Evolutionary conservation across 2,329 filamentous ascomycete genomes (phyloP).

Genomic region (Claviceps sp.): DNA sequence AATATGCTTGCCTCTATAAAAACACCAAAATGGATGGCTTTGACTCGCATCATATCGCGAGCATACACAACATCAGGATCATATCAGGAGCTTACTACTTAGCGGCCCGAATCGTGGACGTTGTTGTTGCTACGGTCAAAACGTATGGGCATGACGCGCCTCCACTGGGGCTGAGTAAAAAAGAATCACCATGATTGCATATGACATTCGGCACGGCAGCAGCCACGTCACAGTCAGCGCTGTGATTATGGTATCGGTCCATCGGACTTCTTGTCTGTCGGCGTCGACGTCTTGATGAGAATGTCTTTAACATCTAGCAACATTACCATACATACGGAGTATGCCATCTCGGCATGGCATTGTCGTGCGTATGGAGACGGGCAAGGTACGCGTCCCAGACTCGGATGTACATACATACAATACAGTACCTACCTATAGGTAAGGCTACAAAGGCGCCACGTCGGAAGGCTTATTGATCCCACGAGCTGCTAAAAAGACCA

Average conservation of each 20-base stretch:
- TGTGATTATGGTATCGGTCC: neutral
- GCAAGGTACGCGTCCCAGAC: neutral
- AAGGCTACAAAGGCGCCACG: neutral
- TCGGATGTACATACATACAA: neutral
- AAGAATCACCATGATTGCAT: neutral
- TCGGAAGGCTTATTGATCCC: neutral
- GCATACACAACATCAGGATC: neutral
- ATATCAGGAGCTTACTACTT: neutral
- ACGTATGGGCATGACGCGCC: neutral
- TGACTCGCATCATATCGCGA: too few species aligned
- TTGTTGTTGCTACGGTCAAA: neutral
- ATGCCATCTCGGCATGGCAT: neutral
- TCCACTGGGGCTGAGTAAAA: neutral
- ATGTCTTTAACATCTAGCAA: neutral
- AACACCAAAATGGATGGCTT: too few species aligned
- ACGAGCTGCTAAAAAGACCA: neutral
- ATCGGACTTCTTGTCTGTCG: neutral
- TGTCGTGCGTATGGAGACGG: neutral
- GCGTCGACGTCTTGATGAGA: neutral
- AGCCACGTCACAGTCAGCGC: neutral
- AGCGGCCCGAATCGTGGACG: neutral
- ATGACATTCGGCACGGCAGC: neutral
- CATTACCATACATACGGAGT: neutral
- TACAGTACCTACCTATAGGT: neutral
- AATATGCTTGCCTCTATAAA: too few species aligned